Conservation (phyloP, 495 filamentous ascomycete genomes). For the Platismatia glauca region DNA sequence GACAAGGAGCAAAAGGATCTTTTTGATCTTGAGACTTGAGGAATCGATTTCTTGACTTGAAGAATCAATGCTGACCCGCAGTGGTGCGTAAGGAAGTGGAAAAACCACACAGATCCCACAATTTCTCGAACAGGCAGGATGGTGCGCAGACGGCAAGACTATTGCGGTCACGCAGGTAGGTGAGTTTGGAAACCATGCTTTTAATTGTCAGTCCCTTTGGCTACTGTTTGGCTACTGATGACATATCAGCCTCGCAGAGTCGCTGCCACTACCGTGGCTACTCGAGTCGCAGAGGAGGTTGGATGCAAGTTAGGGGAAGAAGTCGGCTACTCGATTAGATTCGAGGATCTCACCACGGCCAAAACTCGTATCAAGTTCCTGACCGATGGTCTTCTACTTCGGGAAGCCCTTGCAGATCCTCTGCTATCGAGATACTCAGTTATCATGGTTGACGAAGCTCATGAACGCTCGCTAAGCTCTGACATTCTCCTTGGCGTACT, state of each 20-base stretch:
- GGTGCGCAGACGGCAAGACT: slow-evolving; percentile 73
- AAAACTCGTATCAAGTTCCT: slow-evolving; percentile 89
- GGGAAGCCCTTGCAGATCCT: slow-evolving; percentile 90
- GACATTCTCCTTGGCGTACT: slow-evolving; percentile 89
- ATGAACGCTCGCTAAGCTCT: slow-evolving; percentile 90
- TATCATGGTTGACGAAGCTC: slow-evolving; percentile 98
- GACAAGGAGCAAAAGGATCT: neutral
- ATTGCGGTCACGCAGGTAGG: slow-evolving; percentile 87
- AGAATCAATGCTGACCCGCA: neutral
- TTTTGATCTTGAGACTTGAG: neutral
- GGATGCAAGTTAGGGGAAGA: slow-evolving; percentile 84
- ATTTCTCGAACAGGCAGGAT: slow-evolving; percentile 78
- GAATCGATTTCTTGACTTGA: neutral
- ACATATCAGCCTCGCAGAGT: slow-evolving; percentile 75
- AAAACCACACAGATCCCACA: slow-evolving; percentile 91
- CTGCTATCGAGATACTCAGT: slow-evolving; percentile 88
- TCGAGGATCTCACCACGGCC: slow-evolving; percentile 89
- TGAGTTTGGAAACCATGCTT: slow-evolving; percentile 15
- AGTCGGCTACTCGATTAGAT: slow-evolving; percentile 89
- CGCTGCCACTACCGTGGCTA: slow-evolving; percentile 91
- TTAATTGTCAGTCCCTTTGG: neutral
- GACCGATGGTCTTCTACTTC: slow-evolving; percentile 88
- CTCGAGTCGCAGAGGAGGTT: slow-evolving; percentile 91
- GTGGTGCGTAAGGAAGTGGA: slow-evolving; percentile 45
- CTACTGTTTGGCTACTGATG: slow-evolving; percentile 1